Evolutionary conservation across 176 grass and related monocot genomes (phyloP).

Genomic region (Aegilops tauschii): DNA sequence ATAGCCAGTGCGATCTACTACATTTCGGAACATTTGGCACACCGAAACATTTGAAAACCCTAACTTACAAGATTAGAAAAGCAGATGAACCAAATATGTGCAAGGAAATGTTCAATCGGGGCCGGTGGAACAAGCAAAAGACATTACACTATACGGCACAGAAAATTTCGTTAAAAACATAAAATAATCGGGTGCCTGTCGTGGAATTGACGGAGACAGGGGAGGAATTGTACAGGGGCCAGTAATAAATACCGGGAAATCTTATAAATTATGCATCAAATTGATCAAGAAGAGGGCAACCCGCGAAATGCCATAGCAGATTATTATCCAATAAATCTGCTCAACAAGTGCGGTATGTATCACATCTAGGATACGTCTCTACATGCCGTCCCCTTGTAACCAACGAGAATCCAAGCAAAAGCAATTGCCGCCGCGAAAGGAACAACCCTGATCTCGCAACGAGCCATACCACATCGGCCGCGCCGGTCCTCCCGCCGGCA

Average conservation of each 20-base stretch:
- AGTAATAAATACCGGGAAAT: neutral
- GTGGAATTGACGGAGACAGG: neutral
- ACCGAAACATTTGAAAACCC: neutral
- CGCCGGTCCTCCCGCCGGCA: slow-evolving; percentile 8
- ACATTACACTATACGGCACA: neutral
- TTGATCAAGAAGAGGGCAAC: neutral
- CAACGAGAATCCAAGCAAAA: neutral
- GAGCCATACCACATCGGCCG: slow-evolving; percentile 27
- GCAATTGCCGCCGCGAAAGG: neutral
- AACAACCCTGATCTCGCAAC: neutral
- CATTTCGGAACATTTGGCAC: neutral
- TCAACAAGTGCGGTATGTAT: neutral
- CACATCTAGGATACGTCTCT: neutral
- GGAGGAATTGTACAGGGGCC: neutral
- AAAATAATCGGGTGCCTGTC: neutral
- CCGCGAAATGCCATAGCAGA: neutral
- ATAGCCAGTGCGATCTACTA: neutral
- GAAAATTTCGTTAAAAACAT: neutral
- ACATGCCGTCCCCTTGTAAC: neutral
- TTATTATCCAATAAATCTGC: neutral
- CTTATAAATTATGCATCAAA: neutral
- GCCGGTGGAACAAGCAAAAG: neutral
- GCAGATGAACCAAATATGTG: neutral
- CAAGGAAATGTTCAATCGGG: neutral
- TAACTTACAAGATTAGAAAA: neutral